Evolutionary conservation across 129 eudicot genomes (phyloP).

Genomic region (Helianthus tuberosus): DNA sequence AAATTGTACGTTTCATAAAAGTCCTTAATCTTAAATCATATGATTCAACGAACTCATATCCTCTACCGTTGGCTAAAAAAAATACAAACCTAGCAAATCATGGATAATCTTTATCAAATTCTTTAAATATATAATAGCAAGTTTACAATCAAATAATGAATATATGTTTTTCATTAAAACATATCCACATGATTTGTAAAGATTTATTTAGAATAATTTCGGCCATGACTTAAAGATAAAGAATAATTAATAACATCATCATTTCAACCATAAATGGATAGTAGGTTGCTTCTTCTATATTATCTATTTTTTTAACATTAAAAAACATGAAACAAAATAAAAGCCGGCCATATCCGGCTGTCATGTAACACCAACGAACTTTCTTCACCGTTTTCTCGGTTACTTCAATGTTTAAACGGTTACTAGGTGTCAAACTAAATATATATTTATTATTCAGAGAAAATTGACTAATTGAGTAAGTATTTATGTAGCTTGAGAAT

Average conservation of each 20-base stretch:
- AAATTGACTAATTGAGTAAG: background rate
- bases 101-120: no score
- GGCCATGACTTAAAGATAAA: conserved; percentile 20
- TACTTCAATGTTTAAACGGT: conserved; percentile 5
- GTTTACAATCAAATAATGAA: background rate
- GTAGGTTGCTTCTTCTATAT: background rate
- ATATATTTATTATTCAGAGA: background rate
- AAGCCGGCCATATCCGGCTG: conserved; percentile 41
- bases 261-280: conserved; percentile 7
- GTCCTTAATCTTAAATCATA: no score
- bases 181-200: background rate
- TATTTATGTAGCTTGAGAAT: background rate
- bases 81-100: no score
- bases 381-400: conserved; percentile 27
- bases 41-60: no score
- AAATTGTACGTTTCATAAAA: no score
- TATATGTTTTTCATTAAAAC: conserved; percentile 6
- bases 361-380: conserved; percentile 36
- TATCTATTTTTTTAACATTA: conserved; percentile 14
- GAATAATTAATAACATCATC: background rate
- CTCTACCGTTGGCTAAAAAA: no score
- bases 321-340: background rate
- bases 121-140: background rate
- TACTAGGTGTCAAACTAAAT: conserved; percentile 13
- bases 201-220: conserved; percentile 9